Percentiles rank a stretch among this genome's conserved stretches.
Conservation (phyloP, 2,329 filamentous ascomycete species). For the Sporothrix variecibatus region DNA sequence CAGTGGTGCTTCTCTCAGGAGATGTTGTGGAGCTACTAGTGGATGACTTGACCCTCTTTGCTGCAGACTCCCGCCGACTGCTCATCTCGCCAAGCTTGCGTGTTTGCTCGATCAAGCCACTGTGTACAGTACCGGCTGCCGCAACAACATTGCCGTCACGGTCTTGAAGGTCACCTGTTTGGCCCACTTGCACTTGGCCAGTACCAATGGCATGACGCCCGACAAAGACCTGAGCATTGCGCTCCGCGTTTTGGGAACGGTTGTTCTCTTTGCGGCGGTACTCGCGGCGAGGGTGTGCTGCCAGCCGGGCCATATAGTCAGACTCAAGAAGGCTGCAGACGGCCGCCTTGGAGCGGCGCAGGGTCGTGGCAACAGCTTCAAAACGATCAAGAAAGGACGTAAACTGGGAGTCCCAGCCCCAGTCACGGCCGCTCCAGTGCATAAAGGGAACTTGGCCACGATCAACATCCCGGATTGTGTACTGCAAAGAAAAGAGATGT, state of each 20-base stretch:
- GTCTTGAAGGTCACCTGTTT: constrained; percentile 28
- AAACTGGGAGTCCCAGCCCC: constrained; percentile 29
- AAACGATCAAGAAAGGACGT: constrained; percentile 28
- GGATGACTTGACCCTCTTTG: background rate
- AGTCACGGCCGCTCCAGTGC: constrained; percentile 32
- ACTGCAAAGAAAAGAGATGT: background rate
- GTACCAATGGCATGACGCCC: constrained; percentile 31
- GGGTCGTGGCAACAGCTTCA: constrained; percentile 27
- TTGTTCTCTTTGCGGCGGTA: constrained; percentile 33
- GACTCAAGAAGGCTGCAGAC: constrained; percentile 32
- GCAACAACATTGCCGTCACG: constrained; percentile 31
- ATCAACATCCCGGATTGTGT: constrained; percentile 27
- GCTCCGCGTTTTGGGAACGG: constrained; percentile 31
- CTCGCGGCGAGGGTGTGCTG: constrained; percentile 30
- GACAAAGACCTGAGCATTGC: constrained; percentile 31
- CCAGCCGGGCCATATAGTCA: constrained; percentile 30
- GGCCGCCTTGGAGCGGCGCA: constrained; percentile 30
- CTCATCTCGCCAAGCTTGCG: constrained; percentile 19
- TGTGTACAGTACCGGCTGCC: constrained; percentile 15
- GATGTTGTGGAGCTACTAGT: too few species aligned
- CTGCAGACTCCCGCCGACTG: background rate
- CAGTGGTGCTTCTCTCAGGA: background rate
- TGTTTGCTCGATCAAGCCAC: constrained; percentile 31
- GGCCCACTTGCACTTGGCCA: constrained; percentile 25
- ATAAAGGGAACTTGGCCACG: constrained; percentile 28